A percentile compares a stretch with the other conserved stretches of the same genome.
Evolutionary conservation across 352 stramenopile genomes (phyloP).

Genomic region (Phytophthora colocasiae): DNA sequence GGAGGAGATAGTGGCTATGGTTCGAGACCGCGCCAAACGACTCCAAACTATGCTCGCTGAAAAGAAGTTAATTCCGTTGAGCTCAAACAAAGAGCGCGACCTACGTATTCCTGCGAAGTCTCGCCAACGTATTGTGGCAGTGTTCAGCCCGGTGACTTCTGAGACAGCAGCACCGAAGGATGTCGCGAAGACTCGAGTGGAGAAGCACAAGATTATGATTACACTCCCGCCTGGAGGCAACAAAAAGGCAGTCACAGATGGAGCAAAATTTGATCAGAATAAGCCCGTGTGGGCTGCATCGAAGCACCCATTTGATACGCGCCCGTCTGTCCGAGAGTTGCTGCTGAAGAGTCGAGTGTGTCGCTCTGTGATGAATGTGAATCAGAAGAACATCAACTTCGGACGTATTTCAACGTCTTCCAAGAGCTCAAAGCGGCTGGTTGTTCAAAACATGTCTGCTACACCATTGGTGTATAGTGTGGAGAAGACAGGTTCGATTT

Average conservation of each 20-base stretch:
- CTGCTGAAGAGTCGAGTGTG: constrained; percentile 87
- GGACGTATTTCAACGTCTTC: constrained; percentile 85
- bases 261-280: constrained; percentile 59
- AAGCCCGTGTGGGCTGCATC: constrained; percentile 71
- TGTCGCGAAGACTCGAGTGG: constrained; percentile 69
- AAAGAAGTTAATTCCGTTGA: constrained; percentile 74
- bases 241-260: constrained; percentile 79
- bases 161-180: constrained; percentile 43
- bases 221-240: constrained; percentile 86
- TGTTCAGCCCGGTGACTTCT: constrained; percentile 71
- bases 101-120: constrained; percentile 82
- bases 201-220: constrained; percentile 91
- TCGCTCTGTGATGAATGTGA: constrained; percentile 90
- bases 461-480: constrained; percentile 88
- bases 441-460: constrained; percentile 90
- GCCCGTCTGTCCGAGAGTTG: constrained; percentile 81
- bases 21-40: constrained; percentile 74
- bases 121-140: constrained; percentile 76
- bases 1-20: constrained; percentile 80
- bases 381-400: constrained; percentile 94
- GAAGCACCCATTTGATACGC: constrained; percentile 85
- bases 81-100: constrained; percentile 77
- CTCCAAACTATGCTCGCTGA: constrained; percentile 72
- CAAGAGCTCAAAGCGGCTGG: constrained; percentile 86
- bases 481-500: constrained; percentile 92